Evolutionary conservation across 192 early-diverging fungal genomes (phyloP).

Genomic region (Umbelopsis isabellina): DNA sequence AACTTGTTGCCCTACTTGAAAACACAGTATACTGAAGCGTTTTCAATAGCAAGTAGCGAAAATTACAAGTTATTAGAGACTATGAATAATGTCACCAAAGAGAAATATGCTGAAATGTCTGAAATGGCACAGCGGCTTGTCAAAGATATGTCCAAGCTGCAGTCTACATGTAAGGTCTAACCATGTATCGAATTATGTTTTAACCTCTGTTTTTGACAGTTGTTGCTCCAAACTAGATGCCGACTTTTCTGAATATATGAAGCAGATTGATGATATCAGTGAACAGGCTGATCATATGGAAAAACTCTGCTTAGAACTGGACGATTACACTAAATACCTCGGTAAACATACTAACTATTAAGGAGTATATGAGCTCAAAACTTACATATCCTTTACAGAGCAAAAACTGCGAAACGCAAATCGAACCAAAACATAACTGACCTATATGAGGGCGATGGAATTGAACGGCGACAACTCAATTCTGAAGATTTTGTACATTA

Average conservation of each 20-base stretch:
- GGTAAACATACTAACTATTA: constrained; percentile 15
- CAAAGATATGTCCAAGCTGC: constrained; percentile 42
- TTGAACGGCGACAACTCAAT: no score
- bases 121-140: constrained; percentile 40
- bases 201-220: neutral
- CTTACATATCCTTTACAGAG: no score
- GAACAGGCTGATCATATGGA: constrained; percentile 37
- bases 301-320: constrained; percentile 32
- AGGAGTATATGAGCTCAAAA: neutral
- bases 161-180: constrained; percentile 38
- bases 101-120: constrained; percentile 41
- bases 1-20: neutral
- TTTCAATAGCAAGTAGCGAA: constrained; percentile 17
- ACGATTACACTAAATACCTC: constrained; percentile 39
- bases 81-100: constrained; percentile 41
- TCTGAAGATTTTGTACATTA: no score
- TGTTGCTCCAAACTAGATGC: constrained; percentile 22
- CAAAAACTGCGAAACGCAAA: no score
- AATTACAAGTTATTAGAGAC: constrained; percentile 41
- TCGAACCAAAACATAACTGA: no score
- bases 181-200: neutral
- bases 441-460: no score
- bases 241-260: constrained; percentile 34
- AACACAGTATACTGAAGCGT: no score
- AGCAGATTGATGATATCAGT: constrained; percentile 39